Evolutionary conservation across 805 yeast species (phyloP), one percentile per base, ranked within the genome.

Genomic region (Brettanomyces naardenensis): DNA sequence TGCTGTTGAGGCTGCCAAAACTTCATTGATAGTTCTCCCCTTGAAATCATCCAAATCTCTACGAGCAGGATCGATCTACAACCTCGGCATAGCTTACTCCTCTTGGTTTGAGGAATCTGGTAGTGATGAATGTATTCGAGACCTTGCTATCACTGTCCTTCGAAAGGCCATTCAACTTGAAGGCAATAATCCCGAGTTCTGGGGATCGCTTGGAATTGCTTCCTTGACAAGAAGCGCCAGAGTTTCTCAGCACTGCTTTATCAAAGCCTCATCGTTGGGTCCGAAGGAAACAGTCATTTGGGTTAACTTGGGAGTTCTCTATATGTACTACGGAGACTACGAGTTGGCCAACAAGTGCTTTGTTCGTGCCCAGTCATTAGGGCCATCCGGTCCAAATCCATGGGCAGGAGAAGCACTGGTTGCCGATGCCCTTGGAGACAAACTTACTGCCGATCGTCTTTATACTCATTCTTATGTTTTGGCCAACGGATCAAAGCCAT

Each of bases 201-300:
- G 99, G 99, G 66, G 75, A 37, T 80, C 84, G 0, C 65, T 90
- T 21, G 98, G 97, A 11, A 71, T 81, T 40, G 82, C 88, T 0
- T 74, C 86, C 6, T 68, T 79, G 38, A 61, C 75, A 3, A 58
- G 66, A 4, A 82, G 77, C 45, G 79, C 90, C 0, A 70, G 73
- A 34, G 82, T 86, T 5, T 68, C 97, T 0, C 99, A 92, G 59
- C 99, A 92, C 61, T 87, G 96, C 56, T 86, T 84, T 49, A 83
- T 92, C 48, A 81, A 85, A 44, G 89, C 97, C 1, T 61, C 79
- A 2, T 68, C 84, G 0, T 59, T 88, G 28, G 80, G 84, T 34
- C 73, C 83, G 5, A 73, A 75, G 37, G 84, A 83, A 39, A 73
- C 80, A 3, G 62, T 62, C 14, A 71, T 79, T 4, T 92, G 97